phyloP scores from a whole-genome alignment of 805 yeast genomes.

The Millerozyma miso region DNA sequence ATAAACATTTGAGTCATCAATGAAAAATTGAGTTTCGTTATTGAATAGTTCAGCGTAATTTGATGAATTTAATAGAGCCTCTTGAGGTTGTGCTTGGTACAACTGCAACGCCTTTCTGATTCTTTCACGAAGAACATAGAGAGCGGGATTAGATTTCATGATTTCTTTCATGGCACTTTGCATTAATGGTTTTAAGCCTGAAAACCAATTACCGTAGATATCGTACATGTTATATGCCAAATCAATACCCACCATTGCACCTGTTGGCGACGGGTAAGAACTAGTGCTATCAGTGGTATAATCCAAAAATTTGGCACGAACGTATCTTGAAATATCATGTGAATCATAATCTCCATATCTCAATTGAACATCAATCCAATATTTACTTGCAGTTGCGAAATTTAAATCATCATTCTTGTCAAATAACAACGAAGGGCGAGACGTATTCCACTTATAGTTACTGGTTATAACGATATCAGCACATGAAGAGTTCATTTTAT shows the following conservation, averaged over 20 bases:
- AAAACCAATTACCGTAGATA: constrained; percentile 97
- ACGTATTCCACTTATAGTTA: constrained; percentile 76
- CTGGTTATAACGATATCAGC: constrained; percentile 84
- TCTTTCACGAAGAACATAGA: constrained; percentile 87
- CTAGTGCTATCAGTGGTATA: constrained; percentile 85
- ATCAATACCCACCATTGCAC: constrained; percentile 86
- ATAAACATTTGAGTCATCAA: constrained; percentile 93
- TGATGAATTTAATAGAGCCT: constrained; percentile 81
- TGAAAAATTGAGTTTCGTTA: constrained; percentile 75
- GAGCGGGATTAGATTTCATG: constrained; percentile 92
- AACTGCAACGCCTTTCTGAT: constrained; percentile 90
- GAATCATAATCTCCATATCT: constrained; percentile 97
- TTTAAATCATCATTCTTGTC: constrained; percentile 64
- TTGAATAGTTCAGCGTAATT: constrained; percentile 89
- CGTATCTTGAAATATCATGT: constrained; percentile 91
- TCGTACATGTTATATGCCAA: constrained; percentile 94
- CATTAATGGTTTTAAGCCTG: constrained; percentile 84
- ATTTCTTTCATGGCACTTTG: constrained; percentile 91
- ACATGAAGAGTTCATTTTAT: constrained; percentile 92
- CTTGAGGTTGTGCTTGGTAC: constrained; percentile 91
- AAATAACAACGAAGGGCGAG: constrained; percentile 74
- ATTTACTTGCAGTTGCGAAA: constrained; percentile 59
- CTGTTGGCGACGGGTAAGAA: constrained; percentile 89
- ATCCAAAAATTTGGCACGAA: constrained; percentile 88
- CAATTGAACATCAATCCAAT: constrained; percentile 93